These are phyloP conservation scores for Trifolium subterraneum DNA, from an alignment of 306 rosid species.

Conservation along the genomic window DNA sequence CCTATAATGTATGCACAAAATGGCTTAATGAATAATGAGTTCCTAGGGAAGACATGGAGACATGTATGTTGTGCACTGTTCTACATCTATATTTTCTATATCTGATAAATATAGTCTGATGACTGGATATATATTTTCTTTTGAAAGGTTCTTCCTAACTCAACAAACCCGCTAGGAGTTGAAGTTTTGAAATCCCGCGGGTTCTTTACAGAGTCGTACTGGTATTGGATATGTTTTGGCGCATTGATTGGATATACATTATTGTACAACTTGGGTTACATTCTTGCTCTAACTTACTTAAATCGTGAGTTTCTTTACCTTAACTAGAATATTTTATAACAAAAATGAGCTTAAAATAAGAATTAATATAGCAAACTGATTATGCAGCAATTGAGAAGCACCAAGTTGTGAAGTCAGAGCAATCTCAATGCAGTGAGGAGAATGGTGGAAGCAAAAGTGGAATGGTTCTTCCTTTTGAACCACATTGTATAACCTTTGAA, in stretches of 20 bases:
- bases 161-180: conserved; percentile 49
- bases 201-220: conserved; percentile 47
- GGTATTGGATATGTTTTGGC: conserved; percentile 49
- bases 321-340: background rate
- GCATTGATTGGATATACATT: conserved; percentile 45
- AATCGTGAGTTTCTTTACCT: conserved; percentile 53
- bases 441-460: conserved; percentile 10
- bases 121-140: conserved; percentile 9
- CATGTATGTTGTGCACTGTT: background rate
- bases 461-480: conserved; percentile 57
- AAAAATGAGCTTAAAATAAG: too few relatives aligned
- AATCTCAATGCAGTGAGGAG: too few relatives aligned
- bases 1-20: conserved; percentile 53
- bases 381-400: too few relatives aligned
- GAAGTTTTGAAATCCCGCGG: conserved; percentile 54
- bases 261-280: conserved; percentile 48
- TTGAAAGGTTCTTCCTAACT: conserved; percentile 51
- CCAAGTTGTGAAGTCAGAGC: too few relatives aligned
- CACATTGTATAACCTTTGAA: conserved; percentile 54
- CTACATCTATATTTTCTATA: conserved; percentile 6
- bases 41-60: conserved; percentile 49
- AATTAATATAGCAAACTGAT: too few relatives aligned
- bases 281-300: conserved; percentile 52
- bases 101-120: conserved; percentile 24
- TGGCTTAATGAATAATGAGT: conserved; percentile 54